A percentile compares a stretch with the other conserved stretches of the same genome.
Conservation (phyloP, 1,284 basidiomycete genomes). For the Cutaneotrichosporon sp. region DNA sequence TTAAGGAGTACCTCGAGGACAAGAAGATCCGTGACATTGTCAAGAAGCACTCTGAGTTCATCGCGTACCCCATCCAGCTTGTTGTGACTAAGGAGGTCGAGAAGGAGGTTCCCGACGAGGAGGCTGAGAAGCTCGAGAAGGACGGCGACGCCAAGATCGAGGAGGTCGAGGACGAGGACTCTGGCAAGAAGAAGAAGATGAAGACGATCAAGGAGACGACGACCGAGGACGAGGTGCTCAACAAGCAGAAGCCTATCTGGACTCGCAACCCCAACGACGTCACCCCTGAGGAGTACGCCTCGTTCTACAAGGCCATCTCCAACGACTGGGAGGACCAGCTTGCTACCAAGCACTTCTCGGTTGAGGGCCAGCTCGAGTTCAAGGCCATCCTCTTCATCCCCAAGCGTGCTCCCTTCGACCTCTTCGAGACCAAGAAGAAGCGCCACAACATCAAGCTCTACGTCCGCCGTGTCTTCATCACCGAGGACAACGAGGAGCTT, state of each 20-base stretch:
- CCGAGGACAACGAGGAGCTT: slow-evolving; percentile 99
- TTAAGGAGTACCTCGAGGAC: slow-evolving; percentile 98
- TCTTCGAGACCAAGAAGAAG: slow-evolving; percentile 99
- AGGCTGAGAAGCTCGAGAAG: slow-evolving; percentile 58
- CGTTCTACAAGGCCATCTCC: slow-evolving; percentile 99
- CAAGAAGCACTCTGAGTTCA: slow-evolving; percentile 99
- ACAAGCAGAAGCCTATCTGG: slow-evolving; percentile 99
- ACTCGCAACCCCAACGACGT: slow-evolving; percentile 96
- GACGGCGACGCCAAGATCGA: slow-evolving; percentile 67
- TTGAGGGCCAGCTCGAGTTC: slow-evolving; percentile 99
- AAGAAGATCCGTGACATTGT: slow-evolving; percentile 99
- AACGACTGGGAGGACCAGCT: slow-evolving; percentile 99
- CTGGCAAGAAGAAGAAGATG: slow-evolving; percentile 82
- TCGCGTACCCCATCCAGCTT: slow-evolving; percentile 99
- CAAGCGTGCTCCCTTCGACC: slow-evolving; percentile 96
- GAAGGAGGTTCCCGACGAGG: slow-evolving; percentile 85
- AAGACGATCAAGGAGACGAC: slow-evolving; percentile 94
- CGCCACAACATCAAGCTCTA: slow-evolving; percentile 99
- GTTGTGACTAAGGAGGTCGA: slow-evolving; percentile 99
- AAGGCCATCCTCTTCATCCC: slow-evolving; percentile 97
- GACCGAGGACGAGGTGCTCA: slow-evolving; percentile 93
- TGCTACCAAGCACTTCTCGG: slow-evolving; percentile 99
- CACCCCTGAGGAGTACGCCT: slow-evolving; percentile 82
- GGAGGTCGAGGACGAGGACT: slow-evolving; percentile 72
- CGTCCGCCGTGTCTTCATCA: slow-evolving; percentile 99